phyloP scores from a whole-genome alignment of 306 rosid species.

The Urtica urens region DNA sequence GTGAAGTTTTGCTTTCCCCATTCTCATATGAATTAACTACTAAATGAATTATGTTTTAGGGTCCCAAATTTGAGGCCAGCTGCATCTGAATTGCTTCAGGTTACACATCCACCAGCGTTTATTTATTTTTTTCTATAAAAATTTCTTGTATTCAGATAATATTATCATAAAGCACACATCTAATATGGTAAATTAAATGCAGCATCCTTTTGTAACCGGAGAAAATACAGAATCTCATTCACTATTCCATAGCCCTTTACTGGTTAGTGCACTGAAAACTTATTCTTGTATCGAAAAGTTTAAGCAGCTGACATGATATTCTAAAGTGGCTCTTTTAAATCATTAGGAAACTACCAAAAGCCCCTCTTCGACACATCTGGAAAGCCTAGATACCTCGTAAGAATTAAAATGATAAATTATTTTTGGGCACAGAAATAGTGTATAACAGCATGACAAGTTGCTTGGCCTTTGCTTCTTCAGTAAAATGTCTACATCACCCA shows the following conservation, averaged over 20 bases:
- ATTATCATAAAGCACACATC: background rate
- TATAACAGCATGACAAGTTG: too few relatives aligned
- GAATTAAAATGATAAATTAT: conserved; percentile 15
- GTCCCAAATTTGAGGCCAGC: conserved; percentile 70
- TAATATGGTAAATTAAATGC: conserved; percentile 21
- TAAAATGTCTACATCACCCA: conserved; percentile 27
- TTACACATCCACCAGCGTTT: conserved; percentile 22
- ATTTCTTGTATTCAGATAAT: conserved; percentile 10
- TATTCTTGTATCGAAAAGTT: conserved; percentile 6
- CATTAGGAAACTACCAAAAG: conserved; percentile 44
- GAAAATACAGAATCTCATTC: conserved; percentile 30
- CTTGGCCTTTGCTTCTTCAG: conserved; percentile 21
- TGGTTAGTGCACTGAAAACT: conserved; percentile 43
- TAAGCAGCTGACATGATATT: background rate
- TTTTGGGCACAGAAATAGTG: too few relatives aligned
- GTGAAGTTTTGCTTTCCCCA: background rate
- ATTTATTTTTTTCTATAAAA: conserved; percentile 1
- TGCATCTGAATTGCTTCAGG: conserved; percentile 92
- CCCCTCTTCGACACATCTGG: conserved; percentile 31
- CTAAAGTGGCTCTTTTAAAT: conserved; percentile 13
- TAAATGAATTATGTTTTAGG: too few relatives aligned
- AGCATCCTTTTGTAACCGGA: conserved; percentile 94
- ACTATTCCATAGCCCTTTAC: conserved; percentile 22
- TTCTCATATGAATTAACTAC: too few relatives aligned
- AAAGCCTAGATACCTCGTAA: conserved; percentile 37